These are phyloP conservation scores for Sordaria brevicollis DNA, from an alignment of 495 filamentous ascomycete species.

Conservation along the genomic window DNA sequence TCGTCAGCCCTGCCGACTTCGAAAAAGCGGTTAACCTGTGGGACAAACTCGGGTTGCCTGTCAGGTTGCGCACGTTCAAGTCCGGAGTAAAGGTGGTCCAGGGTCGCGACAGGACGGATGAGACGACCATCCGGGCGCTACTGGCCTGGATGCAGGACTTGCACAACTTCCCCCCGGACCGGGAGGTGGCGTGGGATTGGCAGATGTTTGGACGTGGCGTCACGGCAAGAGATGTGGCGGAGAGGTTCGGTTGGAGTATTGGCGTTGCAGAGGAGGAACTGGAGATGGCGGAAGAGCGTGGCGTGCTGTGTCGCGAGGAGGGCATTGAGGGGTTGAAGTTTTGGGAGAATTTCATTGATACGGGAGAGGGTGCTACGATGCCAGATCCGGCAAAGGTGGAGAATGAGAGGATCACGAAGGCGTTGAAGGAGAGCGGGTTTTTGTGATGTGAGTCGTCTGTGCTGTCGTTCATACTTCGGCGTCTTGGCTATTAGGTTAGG, in stretches of 20 bases:
- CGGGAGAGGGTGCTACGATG: conserved; percentile 23
- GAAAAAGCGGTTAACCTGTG: conserved; percentile 80
- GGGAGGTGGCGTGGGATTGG: conserved; percentile 65
- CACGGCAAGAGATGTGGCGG: conserved; percentile 80
- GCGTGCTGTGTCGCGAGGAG: conserved; percentile 73
- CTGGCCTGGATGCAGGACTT: conserved; percentile 68
- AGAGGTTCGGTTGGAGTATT: conserved; percentile 94
- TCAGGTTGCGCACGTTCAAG: conserved; percentile 79
- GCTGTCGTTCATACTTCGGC: not conserved
- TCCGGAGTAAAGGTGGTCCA: conserved; percentile 91
- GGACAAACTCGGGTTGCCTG: conserved; percentile 79
- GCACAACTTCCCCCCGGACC: conserved; percentile 51
- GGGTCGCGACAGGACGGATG: conserved; percentile 77
- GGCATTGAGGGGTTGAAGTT: conserved; percentile 73
- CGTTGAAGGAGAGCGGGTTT: conserved; percentile 25
- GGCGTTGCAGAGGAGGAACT: conserved; percentile 95
- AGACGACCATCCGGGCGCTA: conserved; percentile 71
- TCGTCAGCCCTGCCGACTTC: conserved; percentile 86
- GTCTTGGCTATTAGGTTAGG: not conserved
- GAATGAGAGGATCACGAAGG: conserved; percentile 17
- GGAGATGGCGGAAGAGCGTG: conserved; percentile 90
- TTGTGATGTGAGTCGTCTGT: conserved; percentile 18
- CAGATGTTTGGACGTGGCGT: conserved; percentile 67
- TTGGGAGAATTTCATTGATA: conserved; percentile 61
- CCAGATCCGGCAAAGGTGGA: conserved; percentile 12